phyloP scores from a whole-genome alignment of 1,284 basidiomycete genomes.

The Neonothopanus nambi region DNA sequence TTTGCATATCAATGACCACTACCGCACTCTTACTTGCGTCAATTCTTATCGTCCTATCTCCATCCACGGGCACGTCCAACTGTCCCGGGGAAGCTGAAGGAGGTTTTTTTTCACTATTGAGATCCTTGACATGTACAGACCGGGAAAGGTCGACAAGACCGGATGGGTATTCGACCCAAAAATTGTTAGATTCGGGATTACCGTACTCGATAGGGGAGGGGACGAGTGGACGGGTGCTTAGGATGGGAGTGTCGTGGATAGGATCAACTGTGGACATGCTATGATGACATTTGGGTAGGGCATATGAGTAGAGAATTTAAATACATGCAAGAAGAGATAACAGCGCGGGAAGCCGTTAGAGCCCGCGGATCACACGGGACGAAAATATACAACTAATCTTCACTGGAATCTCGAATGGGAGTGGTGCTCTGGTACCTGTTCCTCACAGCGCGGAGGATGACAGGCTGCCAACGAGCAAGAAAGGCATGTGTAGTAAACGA shows the following conservation, averaged over 20 bases:
- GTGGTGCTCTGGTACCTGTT: slow-evolving; percentile 34
- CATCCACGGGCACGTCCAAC: slow-evolving; percentile 54
- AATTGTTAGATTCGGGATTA: slow-evolving; percentile 41
- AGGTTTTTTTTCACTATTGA: slow-evolving; percentile 24
- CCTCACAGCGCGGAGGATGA: slow-evolving; percentile 56
- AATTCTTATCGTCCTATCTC: slow-evolving; percentile 50
- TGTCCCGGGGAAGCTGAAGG: slow-evolving; percentile 41
- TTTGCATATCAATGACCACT: slow-evolving; percentile 74
- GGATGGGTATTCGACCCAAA: slow-evolving; percentile 69
- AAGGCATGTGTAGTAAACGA: slow-evolving; percentile 61
- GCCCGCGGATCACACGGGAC: too few species aligned
- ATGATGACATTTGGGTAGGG: too few species aligned
- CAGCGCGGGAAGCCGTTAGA: too few species aligned
- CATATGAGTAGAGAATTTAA: too few species aligned
- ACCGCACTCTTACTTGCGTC: slow-evolving; percentile 51
- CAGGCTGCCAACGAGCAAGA: slow-evolving; percentile 76
- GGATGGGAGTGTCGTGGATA: slow-evolving; percentile 41
- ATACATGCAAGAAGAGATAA: too few species aligned
- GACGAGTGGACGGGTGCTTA: slow-evolving; percentile 45
- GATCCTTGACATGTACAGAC: slow-evolving; percentile 20
- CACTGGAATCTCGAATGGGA: background rate
- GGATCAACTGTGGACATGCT: slow-evolving; percentile 20
- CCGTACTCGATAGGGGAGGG: slow-evolving; percentile 51
- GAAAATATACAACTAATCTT: too few species aligned
- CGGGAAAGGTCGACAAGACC: slow-evolving; percentile 65